Base-by-base conservation (phyloP, 805 yeast species). In the Martiniozyma abietophila region DNA sequence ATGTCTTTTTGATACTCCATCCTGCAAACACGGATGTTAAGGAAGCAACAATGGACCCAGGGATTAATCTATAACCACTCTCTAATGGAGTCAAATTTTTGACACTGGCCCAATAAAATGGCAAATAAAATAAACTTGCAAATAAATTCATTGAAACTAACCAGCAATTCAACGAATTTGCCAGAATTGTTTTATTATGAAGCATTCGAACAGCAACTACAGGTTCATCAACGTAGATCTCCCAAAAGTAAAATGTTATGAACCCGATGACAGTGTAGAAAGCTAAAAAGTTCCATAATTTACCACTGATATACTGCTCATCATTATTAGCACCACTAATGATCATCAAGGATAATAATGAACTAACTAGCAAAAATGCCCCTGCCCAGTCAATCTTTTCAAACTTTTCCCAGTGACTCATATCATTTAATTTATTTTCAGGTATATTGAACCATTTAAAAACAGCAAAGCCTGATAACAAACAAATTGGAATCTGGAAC, bases 21-120 rank as follows among this genome's bases (percentile, higher is more conserved):
- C 94, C 94, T 2, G 83, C 64, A 3, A 65, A 61, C 15, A 82
- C 61, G 0, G 92, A 79, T 2, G 89, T 88, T 15, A 58, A 32
- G 0, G 86, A 71, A 8, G 77, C 75, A 10, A 80, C 83, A 27
- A 80, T 47, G 47, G 82, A 81, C 48, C 80, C 79, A 1, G 73
- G 67, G 18, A 69, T 51, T 30, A 66, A 44, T 31, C 76, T 52
- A 23, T 56, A 46, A 16, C 76, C 76, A 35, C 53, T 41, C 6
- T 48, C 48, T 28, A 49, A 37, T 8, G 58, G 48, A 8, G 47
- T 27, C 28, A 53, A 28, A 24, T 49, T 47, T 26, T 50, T 53
- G 17, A 53, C 56, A 26, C 47, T 38, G 2, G 43, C 36, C 58
- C 58, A 75, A 48, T 65, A 80, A 14, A 84, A 65, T 2, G 95